Evolutionary conservation across 345 rosid genomes (phyloP), one percentile per base, ranked within the genome.

Genomic region (Bruguiera sexangula): DNA sequence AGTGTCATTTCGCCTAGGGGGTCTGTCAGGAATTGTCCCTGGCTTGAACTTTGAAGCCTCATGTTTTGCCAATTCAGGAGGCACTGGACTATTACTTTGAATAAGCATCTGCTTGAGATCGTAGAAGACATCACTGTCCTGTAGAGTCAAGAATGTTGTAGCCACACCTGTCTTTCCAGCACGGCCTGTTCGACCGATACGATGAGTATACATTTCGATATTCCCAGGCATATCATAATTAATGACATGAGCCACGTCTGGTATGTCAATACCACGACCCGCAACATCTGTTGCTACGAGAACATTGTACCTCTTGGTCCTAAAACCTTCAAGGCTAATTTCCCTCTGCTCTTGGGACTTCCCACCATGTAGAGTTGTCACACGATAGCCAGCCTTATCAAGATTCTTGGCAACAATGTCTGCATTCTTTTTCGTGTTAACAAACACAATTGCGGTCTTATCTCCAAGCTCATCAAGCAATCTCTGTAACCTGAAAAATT

Each of bases 101-200:
- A 85, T 82, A 74, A 95, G 97, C 99, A 91, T 92, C 85, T 92
- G 97, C 87, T 88, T 95, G 62, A 92, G 91, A 85, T 95, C 99
- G 76, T 92, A 95, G 74, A 92, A 92, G 48, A 95, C 97, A 46
- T 95, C 93, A 1, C 83, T 68, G 73, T 95, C 99, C 0, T 84
- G 84, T 6, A 89, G 77, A 62, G 99, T 91, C 80, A 94, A 76
- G 83, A 95, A 95, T 48, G 97, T 92, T 13, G 97, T 88, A 30
- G 99, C 96, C 73, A 88, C 79, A 80, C 97, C 97, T 3, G 92
- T 92, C 81, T 95, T 95, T 62, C 96, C 97, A 52, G 97, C 99
- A 81, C 96, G 96, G 9, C 96, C 97, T 19, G 96, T 95, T 83
- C 97, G 86, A 58, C 99, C 96, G 60, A 95, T 92, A 66, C 96